Conservation (phyloP, 768 basidiomycete species). For the Serendipita sp. region DNA sequence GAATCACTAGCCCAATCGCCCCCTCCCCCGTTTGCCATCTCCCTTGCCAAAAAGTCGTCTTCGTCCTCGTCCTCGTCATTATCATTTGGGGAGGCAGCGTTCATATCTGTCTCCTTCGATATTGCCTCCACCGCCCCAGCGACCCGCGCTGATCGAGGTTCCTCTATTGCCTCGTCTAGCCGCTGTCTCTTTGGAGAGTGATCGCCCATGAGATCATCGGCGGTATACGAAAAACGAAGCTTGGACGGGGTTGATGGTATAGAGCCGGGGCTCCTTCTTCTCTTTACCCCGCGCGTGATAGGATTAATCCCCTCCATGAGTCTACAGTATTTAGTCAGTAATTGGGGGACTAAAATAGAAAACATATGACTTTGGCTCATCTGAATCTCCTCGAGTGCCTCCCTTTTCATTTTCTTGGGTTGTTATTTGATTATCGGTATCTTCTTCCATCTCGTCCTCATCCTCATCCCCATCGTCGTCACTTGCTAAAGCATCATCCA, state of each 20-base stretch:
- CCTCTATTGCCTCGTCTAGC: neutral
- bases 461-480: constrained; percentile 13
- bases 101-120: neutral
- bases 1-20: constrained; percentile 11
- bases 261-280: neutral
- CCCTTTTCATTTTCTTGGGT: constrained; percentile 25
- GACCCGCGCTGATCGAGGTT: neutral
- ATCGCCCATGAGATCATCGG: neutral
- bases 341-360: constrained; percentile 25
- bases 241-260: constrained; percentile 9
- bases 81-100: constrained; percentile 14
- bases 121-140: constrained; percentile 23
- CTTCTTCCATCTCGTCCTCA: constrained; percentile 11
- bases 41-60: constrained; percentile 69
- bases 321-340: neutral
- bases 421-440: constrained; percentile 16
- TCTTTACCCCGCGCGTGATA: constrained; percentile 11
- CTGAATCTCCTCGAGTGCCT: constrained; percentile 21
- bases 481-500: constrained; percentile 59
- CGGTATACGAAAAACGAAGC: neutral
- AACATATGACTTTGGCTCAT: constrained; percentile 28
- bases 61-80: constrained; percentile 42
- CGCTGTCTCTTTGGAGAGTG: neutral
- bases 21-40: constrained; percentile 27
- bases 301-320: neutral